Percentiles rank a stretch among this genome's conserved stretches.
phyloP scores from a whole-genome alignment of 371 early-diverging fungal genomes.

The Amoeboaphelidium protococcarum region DNA sequence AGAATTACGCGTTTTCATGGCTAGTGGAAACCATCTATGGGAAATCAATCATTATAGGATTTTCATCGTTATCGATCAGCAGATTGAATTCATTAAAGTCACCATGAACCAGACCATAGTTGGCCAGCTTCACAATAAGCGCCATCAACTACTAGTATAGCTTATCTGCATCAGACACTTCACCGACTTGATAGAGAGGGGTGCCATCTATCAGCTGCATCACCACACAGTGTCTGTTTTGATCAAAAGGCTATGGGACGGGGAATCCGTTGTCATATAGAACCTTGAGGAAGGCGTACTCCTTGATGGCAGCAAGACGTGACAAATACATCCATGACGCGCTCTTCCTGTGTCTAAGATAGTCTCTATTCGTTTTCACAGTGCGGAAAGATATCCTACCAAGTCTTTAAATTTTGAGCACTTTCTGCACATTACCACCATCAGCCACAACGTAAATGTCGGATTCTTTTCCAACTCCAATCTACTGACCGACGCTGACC shows the following conservation, averaged over 20 bases:
- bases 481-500: slow-evolving; percentile 87
- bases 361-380: slow-evolving; percentile 94
- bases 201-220: slow-evolving; percentile 88
- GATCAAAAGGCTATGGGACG: slow-evolving; percentile 78
- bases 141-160: slow-evolving; percentile 81
- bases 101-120: slow-evolving; percentile 93
- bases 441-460: slow-evolving; percentile 88
- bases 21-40: slow-evolving; percentile 97
- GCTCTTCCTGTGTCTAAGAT: slow-evolving; percentile 60
- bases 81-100: slow-evolving; percentile 99
- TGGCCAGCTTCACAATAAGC: slow-evolving; percentile 77
- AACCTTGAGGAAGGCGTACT: slow-evolving; percentile 89
- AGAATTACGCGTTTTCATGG: slow-evolving; percentile 80
- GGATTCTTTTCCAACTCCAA: slow-evolving; percentile 99
- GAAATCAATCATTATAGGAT: slow-evolving; percentile 88
- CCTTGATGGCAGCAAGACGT: slow-evolving; percentile 80
- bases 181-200: slow-evolving; percentile 66
- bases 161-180: slow-evolving; percentile 59
- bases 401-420: slow-evolving; percentile 74
- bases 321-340: slow-evolving; percentile 97
- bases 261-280: slow-evolving; percentile 78
- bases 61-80: slow-evolving; percentile 54
- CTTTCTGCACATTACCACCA: slow-evolving; percentile 54
- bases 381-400: slow-evolving; percentile 93
- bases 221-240: slow-evolving; percentile 89